Evolutionary conservation across 2,329 filamentous ascomycete species (phyloP), one percentile per base, ranked within the genome.

Genomic region (Penicillium sp.): DNA sequence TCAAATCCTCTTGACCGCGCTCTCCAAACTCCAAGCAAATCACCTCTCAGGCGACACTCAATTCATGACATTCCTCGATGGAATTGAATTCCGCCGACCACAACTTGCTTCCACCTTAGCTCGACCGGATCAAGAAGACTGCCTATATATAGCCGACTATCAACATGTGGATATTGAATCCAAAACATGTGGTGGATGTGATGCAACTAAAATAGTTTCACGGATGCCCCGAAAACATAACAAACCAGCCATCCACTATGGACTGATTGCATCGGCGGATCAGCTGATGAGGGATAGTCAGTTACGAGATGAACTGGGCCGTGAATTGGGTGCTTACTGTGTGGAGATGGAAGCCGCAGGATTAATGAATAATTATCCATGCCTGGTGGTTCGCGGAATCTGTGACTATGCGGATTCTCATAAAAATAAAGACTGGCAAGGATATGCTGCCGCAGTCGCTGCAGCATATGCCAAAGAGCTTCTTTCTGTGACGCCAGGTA

Each of bases 221-320:
- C 26, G 47, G 11, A 2, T 20, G 54, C 51, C 62, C 65, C 58
- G 47, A 46, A 47, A 50, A 42, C 5, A 59, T 53, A 48, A 45
- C 28, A 8, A 46, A 28, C 47, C 42, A 20, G 2, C 14, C 14
- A 55, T 68, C 16, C 64, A 69, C 48, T 66, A 69, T 47, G 66
- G 66, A 1, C 59, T 55, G 0, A 66, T 69, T 23, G 66, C 56
- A 8, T 69, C 68, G 2, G 64, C 59, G 0, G 66, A 70, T 47
- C 61, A 63, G 38, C 21, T 64, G 11, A 20, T 64, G 14, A 54
- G 16, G 23, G 51, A 54, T 28, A 33, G 21, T n/a, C 30, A 42
- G 12, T 5, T 33, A 20, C 23, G 51, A 21, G 42, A 45, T 24
- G 23, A 4, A 30, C 3, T 54, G 2, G 9, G 21, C 5, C 5